These are phyloP conservation scores for Penicillium capsulatum DNA, from an alignment of 2,329 filamentous ascomycete species.

Conservation along the genomic window DNA sequence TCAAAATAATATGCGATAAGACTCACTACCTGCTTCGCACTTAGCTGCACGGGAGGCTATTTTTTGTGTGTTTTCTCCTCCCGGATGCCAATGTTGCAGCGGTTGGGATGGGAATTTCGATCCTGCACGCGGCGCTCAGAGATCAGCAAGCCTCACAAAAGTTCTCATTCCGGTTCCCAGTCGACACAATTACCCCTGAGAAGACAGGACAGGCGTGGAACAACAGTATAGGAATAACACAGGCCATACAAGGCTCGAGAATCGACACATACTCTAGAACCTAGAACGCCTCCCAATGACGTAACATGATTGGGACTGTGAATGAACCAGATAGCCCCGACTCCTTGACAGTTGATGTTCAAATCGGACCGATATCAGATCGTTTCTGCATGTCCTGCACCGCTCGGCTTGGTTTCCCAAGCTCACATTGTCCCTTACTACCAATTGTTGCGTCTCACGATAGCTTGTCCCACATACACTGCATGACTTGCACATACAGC, in stretches of 20 bases:
- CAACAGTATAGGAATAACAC: not conserved
- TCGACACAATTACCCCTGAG: too few species aligned
- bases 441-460: constrained; percentile 14
- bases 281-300: too few species aligned
- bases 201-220: not conserved
- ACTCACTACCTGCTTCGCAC: too few species aligned
- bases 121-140: not conserved
- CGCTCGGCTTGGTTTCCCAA: not conserved
- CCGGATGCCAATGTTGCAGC: constrained; percentile 1
- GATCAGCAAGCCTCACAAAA: not conserved
- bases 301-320: too few species aligned
- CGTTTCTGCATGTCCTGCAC: constrained; percentile 5
- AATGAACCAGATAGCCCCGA: not conserved
- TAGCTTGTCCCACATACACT: constrained; percentile 16
- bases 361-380: constrained; percentile 17
- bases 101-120: constrained; percentile 13
- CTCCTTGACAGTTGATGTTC: constrained; percentile 11
- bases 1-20: too few species aligned
- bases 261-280: too few species aligned
- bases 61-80: constrained; percentile 5
- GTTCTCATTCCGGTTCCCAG: not conserved
- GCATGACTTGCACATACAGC: constrained; percentile 12
- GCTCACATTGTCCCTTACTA: constrained; percentile 1
- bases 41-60: not conserved
- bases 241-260: too few species aligned